These are phyloP conservation scores for Leptosphaerulina australis DNA, from an alignment of 2,329 filamentous ascomycete genomes.

Conservation along the genomic window DNA sequence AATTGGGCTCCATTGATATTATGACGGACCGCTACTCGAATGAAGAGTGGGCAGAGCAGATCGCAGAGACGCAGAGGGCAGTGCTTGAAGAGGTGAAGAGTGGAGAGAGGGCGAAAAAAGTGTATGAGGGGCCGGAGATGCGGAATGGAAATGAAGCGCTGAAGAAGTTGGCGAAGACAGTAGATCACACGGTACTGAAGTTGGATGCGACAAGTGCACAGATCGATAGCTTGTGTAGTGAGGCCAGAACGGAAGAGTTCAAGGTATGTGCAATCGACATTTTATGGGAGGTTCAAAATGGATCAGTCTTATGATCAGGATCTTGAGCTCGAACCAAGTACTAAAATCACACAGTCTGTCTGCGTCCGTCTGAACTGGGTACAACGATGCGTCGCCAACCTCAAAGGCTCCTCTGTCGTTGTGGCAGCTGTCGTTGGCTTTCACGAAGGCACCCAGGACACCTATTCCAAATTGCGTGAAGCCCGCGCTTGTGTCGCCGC, in stretches of 20 bases:
- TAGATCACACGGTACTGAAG: constrained; percentile 60
- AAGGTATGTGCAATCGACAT: constrained; percentile 43
- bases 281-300: background rate
- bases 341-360: constrained; percentile 55
- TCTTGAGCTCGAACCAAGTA: too few relatives aligned
- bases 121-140: constrained; percentile 36
- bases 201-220: constrained; percentile 55
- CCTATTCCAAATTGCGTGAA: constrained; percentile 59
- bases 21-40: constrained; percentile 55
- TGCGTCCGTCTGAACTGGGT: constrained; percentile 63
- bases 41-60: constrained; percentile 52
- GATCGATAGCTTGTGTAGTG: constrained; percentile 61
- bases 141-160: constrained; percentile 36
- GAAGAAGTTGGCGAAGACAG: constrained; percentile 44
- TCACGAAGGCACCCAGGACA: constrained; percentile 63
- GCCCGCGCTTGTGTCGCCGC: constrained; percentile 55
- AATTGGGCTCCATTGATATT: constrained; percentile 35
- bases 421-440: constrained; percentile 66
- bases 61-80: constrained; percentile 44
- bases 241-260: constrained; percentile 57
- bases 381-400: constrained; percentile 55
- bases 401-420: constrained; percentile 56
- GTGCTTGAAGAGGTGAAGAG: constrained; percentile 37
- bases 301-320: too few relatives aligned
- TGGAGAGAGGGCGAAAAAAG: constrained; percentile 35